A percentile compares a stretch with the other conserved stretches of the same genome.
Conservation (phyloP, 805 yeast genomes). For the Pichia cabralensis region DNA sequence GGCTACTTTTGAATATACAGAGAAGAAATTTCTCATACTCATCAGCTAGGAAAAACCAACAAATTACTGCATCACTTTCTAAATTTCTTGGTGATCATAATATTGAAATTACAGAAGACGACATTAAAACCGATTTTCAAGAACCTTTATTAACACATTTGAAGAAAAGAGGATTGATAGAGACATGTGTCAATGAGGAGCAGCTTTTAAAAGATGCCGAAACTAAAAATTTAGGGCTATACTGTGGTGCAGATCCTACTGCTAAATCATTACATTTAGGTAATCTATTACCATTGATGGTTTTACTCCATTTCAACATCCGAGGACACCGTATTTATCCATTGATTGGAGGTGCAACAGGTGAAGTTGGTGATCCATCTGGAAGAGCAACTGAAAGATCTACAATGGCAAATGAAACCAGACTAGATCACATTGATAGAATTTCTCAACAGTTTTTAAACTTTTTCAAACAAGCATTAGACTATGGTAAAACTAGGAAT, state of each 20-base stretch:
- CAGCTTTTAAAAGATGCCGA: slow-evolving; percentile 16
- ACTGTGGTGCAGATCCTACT: slow-evolving; percentile 96
- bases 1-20: no score
- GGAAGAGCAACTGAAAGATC: slow-evolving; percentile 75
- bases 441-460: slow-evolving; percentile 53
- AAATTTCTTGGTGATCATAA: slow-evolving; percentile 13
- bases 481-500: slow-evolving; percentile 48
- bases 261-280: slow-evolving; percentile 88
- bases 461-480: slow-evolving; percentile 53
- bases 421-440: slow-evolving; percentile 45
- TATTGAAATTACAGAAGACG: slow-evolving; percentile 15
- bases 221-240: slow-evolving; percentile 42
- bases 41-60: not conserved
- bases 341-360: slow-evolving; percentile 92
- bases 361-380: slow-evolving; percentile 93
- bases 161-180: slow-evolving; percentile 36
- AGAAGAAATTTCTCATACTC: not conserved
- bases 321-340: slow-evolving; percentile 82
- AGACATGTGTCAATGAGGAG: slow-evolving; percentile 30
- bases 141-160: slow-evolving; percentile 33
- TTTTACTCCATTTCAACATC: slow-evolving; percentile 70
- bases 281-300: slow-evolving; percentile 78
- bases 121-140: slow-evolving; percentile 22
- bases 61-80: slow-evolving; percentile 13
- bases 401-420: slow-evolving; percentile 39